phyloP scores from a whole-genome alignment of 176 grass and related monocot genomes.

The Musa beccarii region DNA sequence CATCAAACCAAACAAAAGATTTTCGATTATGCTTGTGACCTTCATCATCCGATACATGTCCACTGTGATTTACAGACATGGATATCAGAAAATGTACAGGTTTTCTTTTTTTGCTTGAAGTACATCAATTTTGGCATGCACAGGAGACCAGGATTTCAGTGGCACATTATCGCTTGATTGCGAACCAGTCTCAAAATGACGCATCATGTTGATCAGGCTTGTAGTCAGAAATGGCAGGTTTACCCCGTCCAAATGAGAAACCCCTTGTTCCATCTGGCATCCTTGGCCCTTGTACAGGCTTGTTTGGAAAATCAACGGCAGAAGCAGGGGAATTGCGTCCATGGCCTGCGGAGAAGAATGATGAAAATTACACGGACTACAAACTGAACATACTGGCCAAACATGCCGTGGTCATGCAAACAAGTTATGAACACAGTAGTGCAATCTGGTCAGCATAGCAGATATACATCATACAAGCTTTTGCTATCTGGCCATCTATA shows the following conservation, averaged over 20 bases:
- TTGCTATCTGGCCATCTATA: too few relatives aligned
- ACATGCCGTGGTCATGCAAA: not conserved
- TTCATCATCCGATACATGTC: too few relatives aligned
- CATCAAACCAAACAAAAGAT: too few relatives aligned
- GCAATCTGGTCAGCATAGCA: too few relatives aligned
- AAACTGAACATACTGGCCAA: not conserved
- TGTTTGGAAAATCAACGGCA: slow-evolving; percentile 32
- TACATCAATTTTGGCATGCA: too few relatives aligned
- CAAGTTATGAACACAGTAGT: too few relatives aligned
- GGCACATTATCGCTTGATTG: not conserved
- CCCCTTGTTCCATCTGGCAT: slow-evolving; percentile 84
- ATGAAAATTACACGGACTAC: not conserved
- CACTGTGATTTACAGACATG: too few relatives aligned
- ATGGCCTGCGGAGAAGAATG: slow-evolving; percentile 15
- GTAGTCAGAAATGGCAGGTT: slow-evolving; percentile 12
- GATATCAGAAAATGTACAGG: too few relatives aligned
- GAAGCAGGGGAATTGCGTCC: slow-evolving; percentile 16
- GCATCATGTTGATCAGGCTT: not conserved
- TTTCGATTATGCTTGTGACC: too few relatives aligned
- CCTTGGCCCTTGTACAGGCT: slow-evolving; percentile 62
- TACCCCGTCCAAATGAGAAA: slow-evolving; percentile 73
- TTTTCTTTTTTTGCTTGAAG: too few relatives aligned
- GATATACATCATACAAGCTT: too few relatives aligned
- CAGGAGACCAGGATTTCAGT: not conserved
- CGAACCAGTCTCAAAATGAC: not conserved